These are phyloP conservation scores for Boletus reticuloceps DNA, from an alignment of 768 basidiomycete genomes.

Conservation along the genomic window DNA sequence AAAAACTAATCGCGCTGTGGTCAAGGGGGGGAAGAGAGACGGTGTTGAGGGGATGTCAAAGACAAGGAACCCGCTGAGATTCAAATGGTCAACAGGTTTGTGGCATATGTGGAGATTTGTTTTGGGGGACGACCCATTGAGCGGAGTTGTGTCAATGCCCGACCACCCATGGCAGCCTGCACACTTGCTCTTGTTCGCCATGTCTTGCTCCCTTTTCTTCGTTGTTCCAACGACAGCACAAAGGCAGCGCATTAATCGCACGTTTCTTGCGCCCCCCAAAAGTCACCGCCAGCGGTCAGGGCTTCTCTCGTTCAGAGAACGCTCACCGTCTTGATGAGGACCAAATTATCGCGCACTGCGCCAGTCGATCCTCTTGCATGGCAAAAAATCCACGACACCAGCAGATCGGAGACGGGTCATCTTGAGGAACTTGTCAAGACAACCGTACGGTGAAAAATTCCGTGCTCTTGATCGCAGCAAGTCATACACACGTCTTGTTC, in stretches of 20 bases:
- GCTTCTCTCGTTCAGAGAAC: neutral
- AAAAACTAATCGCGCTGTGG: too few species aligned
- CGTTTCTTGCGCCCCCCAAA: slow-evolving; percentile 6
- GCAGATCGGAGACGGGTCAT: neutral
- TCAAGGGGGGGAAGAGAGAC: too few species aligned
- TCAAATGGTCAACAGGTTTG: neutral
- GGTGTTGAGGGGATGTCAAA: too few species aligned
- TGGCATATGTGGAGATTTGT: slow-evolving; percentile 15
- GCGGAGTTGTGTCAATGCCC: slow-evolving; percentile 23
- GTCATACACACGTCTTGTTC: slow-evolving; percentile 18
- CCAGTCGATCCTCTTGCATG: neutral
- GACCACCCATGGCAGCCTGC: too few species aligned
- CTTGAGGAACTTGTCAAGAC: slow-evolving; percentile 9
- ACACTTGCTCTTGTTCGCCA: neutral
- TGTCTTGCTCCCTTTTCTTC: neutral
- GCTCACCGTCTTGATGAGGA: slow-evolving; percentile 12
- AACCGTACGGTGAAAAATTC: slow-evolving; percentile 29
- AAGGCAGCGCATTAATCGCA: slow-evolving; percentile 1
- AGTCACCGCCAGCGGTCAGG: neutral
- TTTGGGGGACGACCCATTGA: slow-evolving; percentile 5
- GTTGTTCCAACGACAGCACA: neutral
- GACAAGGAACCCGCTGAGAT: neutral
- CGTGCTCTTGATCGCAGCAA: slow-evolving; percentile 20
- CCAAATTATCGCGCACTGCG: neutral
- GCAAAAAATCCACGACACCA: slow-evolving; percentile 6